Conservation (phyloP, 441 rosid genomes). For the Kokia cookei region DNA sequence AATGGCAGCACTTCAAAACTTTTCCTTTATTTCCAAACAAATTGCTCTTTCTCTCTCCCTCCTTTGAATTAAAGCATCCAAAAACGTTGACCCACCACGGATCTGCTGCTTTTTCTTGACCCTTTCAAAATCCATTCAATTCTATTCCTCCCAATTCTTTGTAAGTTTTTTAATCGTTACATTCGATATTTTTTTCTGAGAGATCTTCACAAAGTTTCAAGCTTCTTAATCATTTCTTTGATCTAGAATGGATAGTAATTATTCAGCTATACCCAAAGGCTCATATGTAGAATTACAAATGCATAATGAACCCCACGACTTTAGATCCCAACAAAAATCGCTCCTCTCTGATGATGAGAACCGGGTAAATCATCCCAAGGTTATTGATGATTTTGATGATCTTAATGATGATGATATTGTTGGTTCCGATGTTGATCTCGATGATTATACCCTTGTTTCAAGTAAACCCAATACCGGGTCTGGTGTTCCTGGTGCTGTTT, state of each 20-base stretch:
- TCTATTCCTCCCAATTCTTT: neutral
- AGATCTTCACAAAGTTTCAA: neutral
- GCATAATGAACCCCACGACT: slow-evolving; percentile 25
- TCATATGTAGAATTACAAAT: slow-evolving; percentile 53
- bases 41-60: neutral
- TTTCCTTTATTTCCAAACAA: neutral
- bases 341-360: slow-evolving; percentile 43
- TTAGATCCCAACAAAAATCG: slow-evolving; percentile 22
- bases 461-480: slow-evolving; percentile 39
- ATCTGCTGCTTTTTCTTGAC: slow-evolving; percentile 11
- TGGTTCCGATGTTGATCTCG: slow-evolving; percentile 36
- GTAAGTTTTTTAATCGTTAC: slow-evolving; percentile 10
- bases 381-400: slow-evolving; percentile 15
- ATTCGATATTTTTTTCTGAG: neutral
- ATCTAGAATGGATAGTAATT: slow-evolving; percentile 57
- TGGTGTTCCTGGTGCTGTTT: slow-evolving; percentile 77
- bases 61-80: neutral
- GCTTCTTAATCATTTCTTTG: neutral
- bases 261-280: slow-evolving; percentile 57
- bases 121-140: neutral
- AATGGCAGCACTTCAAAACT: slow-evolving; percentile 6
- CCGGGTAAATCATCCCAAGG: slow-evolving; percentile 18
- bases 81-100: slow-evolving; percentile 30
- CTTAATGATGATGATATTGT: slow-evolving; percentile 17
- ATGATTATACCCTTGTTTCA: slow-evolving; percentile 27